A percentile compares a stretch with the other conserved stretches of the same genome.
These are phyloP conservation scores for Schizochytrium sp. DNA, from an alignment of 108 stramenopile species.

Conservation along the genomic window DNA sequence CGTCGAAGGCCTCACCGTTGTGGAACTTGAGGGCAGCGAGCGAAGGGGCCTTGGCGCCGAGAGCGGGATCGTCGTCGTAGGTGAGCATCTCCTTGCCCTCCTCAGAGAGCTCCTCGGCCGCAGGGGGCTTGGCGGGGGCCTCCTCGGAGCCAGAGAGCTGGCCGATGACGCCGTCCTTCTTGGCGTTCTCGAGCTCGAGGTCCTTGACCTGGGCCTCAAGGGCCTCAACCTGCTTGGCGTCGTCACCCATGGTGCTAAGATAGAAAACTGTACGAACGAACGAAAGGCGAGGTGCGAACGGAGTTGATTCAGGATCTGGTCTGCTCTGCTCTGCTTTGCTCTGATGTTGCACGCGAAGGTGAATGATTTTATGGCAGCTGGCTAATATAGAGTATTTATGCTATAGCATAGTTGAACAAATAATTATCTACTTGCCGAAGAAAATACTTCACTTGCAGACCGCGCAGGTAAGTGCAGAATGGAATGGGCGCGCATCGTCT, in stretches of 20 bases:
- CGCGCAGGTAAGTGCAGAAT: no score
- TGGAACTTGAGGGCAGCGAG: conserved; percentile 36
- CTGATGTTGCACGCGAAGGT: no score
- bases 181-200: conserved; percentile 31
- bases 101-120: conserved; percentile 15
- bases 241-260: not conserved
- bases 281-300: not conserved
- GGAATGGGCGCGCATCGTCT: no score
- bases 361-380: no score
- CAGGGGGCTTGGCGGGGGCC: not conserved
- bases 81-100: conserved; percentile 36
- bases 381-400: no score
- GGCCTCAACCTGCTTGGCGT: not conserved
- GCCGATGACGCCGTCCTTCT: conserved; percentile 38
- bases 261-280: not conserved
- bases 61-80: conserved; percentile 53
- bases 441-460: no score
- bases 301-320: not conserved
- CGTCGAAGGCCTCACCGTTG: conserved; percentile 54
- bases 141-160: conserved; percentile 25
- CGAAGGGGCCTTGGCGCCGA: conserved; percentile 33
- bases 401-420: no score
- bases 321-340: no score
- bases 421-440: no score
- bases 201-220: conserved; percentile 59